Conservation (phyloP, 202 grass and related monocot genomes). For the Panicum virgatum region DNA sequence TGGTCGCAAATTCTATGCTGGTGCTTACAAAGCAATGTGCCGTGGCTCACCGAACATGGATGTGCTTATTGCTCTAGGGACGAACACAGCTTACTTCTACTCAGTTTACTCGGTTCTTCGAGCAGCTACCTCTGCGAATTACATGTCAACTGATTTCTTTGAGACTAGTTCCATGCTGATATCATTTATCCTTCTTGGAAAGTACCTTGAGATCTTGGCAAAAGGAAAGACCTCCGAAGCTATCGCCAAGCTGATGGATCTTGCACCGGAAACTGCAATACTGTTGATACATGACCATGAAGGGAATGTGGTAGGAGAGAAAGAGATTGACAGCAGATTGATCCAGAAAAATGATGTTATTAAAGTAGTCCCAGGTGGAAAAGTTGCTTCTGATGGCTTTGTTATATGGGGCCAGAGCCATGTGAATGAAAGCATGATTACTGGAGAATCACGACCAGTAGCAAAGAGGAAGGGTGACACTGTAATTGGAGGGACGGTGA, state of each 20-base stretch:
- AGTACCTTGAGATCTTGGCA: slow-evolving; percentile 96
- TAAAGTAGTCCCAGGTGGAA: slow-evolving; percentile 81
- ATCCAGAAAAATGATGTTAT: slow-evolving; percentile 99
- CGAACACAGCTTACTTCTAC: slow-evolving; percentile 88
- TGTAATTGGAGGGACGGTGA: slow-evolving; percentile 91
- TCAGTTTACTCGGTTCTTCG: slow-evolving; percentile 81
- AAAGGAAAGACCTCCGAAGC: slow-evolving; percentile 97
- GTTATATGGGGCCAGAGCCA: slow-evolving; percentile 94
- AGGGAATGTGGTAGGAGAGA: slow-evolving; percentile 67
- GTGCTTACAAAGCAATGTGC: slow-evolving; percentile 78
- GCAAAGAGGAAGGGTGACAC: slow-evolving; percentile 87
- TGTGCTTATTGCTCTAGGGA: slow-evolving; percentile 93
- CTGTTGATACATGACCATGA: slow-evolving; percentile 57
- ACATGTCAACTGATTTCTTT: slow-evolving; percentile 89
- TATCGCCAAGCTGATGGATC: slow-evolving; percentile 95
- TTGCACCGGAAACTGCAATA: slow-evolving; percentile 79
- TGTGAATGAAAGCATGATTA: slow-evolving; percentile 99
- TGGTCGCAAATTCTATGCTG: slow-evolving; percentile 77
- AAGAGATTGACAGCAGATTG: slow-evolving; percentile 80
- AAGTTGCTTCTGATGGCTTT: slow-evolving; percentile 94
- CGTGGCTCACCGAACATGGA: slow-evolving; percentile 90
- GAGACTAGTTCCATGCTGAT: slow-evolving; percentile 99
- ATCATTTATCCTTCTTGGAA: slow-evolving; percentile 95
- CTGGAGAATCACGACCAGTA: slow-evolving; percentile 81
- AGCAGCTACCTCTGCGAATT: slow-evolving; percentile 67